These are phyloP conservation scores for Telopea speciosissima DNA, from an alignment of 177 flowering plant genomes.

Conservation along the genomic window DNA sequence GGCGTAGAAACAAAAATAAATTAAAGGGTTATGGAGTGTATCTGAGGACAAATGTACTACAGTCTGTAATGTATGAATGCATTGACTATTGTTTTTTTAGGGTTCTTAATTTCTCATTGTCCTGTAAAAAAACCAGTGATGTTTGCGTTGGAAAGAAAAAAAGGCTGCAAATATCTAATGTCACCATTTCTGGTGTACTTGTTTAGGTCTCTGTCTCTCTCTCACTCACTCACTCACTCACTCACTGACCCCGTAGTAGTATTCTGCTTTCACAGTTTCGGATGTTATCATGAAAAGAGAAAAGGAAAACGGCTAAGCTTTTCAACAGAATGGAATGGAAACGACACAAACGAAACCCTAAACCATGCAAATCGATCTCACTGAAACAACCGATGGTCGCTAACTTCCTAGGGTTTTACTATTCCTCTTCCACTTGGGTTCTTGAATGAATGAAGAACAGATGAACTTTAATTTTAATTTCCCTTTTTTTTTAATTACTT, in stretches of 20 bases:
- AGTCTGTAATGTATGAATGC: not conserved
- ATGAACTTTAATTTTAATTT: not conserved
- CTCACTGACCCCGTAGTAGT: no score
- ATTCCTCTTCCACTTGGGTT: not conserved
- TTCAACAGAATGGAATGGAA: slow-evolving; percentile 9
- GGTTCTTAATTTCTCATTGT: not conserved
- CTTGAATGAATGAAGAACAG: no score
- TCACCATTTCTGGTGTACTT: slow-evolving; percentile 22
- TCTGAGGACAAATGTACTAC: no score
- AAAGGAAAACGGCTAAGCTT: not conserved
- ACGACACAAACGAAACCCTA: not conserved
- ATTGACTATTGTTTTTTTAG: not conserved
- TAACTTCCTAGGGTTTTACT: not conserved
- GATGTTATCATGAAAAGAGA: not conserved
- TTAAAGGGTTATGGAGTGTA: no score
- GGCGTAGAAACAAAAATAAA: no score
- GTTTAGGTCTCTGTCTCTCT: not conserved
- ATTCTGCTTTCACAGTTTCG: slow-evolving; percentile 9
- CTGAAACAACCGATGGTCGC: not conserved
- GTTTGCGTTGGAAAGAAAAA: slow-evolving; percentile 11
- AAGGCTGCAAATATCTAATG: slow-evolving; percentile 29
- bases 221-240: no score
- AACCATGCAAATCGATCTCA: slow-evolving; percentile 11
- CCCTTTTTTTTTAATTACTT: not conserved
- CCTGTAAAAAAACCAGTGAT: not conserved